A percentile compares a stretch with the other conserved stretches of the same genome.
phyloP scores from a whole-genome alignment of 768 basidiomycete species.

The Paxillus involutus region DNA sequence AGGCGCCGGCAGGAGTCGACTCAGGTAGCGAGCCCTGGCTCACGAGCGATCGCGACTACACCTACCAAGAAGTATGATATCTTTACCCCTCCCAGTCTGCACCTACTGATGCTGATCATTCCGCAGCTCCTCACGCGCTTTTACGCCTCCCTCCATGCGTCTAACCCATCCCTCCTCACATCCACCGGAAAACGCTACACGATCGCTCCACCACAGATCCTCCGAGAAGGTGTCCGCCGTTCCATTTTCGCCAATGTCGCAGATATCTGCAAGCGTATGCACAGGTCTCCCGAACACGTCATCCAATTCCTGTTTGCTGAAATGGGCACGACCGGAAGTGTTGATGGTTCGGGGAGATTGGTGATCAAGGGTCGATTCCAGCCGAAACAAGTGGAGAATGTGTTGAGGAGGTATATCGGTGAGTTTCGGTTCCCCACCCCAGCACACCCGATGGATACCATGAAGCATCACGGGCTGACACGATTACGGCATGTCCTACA shows the following conservation, averaged over 20 bases:
- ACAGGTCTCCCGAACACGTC: slow-evolving; percentile 95
- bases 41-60: slow-evolving; percentile 90
- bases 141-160: slow-evolving; percentile 86
- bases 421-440: slow-evolving; percentile 27
- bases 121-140: slow-evolving; percentile 82
- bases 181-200: slow-evolving; percentile 93
- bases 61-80: slow-evolving; percentile 82
- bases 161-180: slow-evolving; percentile 87
- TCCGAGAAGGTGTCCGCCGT: slow-evolving; percentile 96
- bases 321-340: slow-evolving; percentile 96
- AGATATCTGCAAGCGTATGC: slow-evolving; percentile 99
- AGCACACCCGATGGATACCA: background rate
- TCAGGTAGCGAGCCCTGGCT: slow-evolving; percentile 88
- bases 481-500: slow-evolving; percentile 26
- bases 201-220: slow-evolving; percentile 92
- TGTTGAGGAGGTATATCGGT: slow-evolving; percentile 96
- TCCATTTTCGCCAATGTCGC: slow-evolving; percentile 95
- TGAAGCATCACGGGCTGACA: background rate
- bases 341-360: slow-evolving; percentile 87
- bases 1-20: slow-evolving; percentile 61
- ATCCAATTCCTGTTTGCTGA: slow-evolving; percentile 97
- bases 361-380: slow-evolving; percentile 99
- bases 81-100: background rate
- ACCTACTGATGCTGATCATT: background rate
- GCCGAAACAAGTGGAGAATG: slow-evolving; percentile 98